Evolutionary conservation across 768 basidiomycete species (phyloP), one percentile per base, ranked within the genome.

Genomic region (Podaxis sp.): DNA sequence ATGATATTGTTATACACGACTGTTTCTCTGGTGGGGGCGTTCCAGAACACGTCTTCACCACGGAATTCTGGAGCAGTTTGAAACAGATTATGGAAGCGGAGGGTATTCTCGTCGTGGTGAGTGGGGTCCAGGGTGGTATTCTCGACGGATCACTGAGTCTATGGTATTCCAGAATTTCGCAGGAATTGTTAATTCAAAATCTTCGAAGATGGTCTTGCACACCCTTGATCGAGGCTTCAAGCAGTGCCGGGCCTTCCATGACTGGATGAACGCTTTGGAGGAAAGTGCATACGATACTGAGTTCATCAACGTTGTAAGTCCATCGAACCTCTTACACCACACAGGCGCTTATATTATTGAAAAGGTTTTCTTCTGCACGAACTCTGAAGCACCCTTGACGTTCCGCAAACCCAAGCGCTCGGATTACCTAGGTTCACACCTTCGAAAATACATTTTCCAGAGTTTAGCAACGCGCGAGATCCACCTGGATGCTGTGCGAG

Each of bases 21-120:
- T 93, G 92, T 70, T 98, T 97, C 72, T 94, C 95, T 8, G 96
- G 96, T 8, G 96, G 96, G 2, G 87, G 86, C n/a, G 87, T 98
- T 2, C 95, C 96, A 0, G 78, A 87, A 40, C 89, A 93, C 69
- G 76, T 98, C 56, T 98, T 90, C 75, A 92, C 95, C 0, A 44
- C 83, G 33, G 88, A 95, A 67, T 96, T 96, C 71, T 96, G 93
- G 92, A 66, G 79, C 24, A 86, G 87, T 58, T 70, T 96, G 56
- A 88, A 84, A 67, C 68, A 72, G 2, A 71, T 88, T 20, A 82
- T 96, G 74, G 79, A 83, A 12, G 78, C 84, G 2, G 86, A 91
- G 52, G 96, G 90, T 2, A 78, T 95, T 15, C 73, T 96, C 13
- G 93, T 87, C 20, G 87, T 97, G 67, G 95, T 95, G 66, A 76